A percentile compares a stretch with the other conserved stretches of the same genome.
Evolutionary conservation across 441 rosid species (phyloP).

Genomic region (Gossypium trilobum): DNA sequence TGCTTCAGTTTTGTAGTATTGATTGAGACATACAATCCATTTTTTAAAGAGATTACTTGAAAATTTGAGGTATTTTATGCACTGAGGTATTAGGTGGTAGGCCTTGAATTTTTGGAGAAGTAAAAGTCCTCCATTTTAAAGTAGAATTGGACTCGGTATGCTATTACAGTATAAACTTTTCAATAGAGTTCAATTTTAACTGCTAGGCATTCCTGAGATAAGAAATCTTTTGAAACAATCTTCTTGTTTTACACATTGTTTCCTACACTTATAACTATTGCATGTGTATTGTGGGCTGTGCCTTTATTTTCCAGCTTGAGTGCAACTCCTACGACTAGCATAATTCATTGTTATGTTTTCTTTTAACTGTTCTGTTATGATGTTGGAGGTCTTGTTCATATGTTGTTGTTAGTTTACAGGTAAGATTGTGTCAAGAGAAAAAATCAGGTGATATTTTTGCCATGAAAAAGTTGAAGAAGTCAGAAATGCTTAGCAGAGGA

Average conservation of each 20-base stretch:
- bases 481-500: slow-evolving; percentile 94
- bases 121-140: not conserved
- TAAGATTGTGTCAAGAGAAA: slow-evolving; percentile 76
- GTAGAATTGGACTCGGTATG: not conserved
- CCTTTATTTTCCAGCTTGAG: not conserved
- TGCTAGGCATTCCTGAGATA: not conserved
- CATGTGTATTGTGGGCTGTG: not conserved
- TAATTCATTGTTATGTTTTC: not conserved
- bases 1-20: not conserved
- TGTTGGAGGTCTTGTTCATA: slow-evolving; percentile 7
- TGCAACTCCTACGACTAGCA: not conserved
- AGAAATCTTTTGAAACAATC: not conserved
- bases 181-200: not conserved
- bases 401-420: slow-evolving; percentile 36
- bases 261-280: not conserved
- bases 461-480: slow-evolving; percentile 93
- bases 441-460: slow-evolving; percentile 83
- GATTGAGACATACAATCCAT: not conserved
- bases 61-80: not conserved
- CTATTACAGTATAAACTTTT: not conserved
- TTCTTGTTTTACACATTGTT: not conserved
- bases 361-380: not conserved
- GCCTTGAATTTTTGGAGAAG: not conserved
- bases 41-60: not conserved
- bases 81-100: not conserved